Evolutionary conservation across 2,329 filamentous ascomycete species (phyloP).

Genomic region (Akanthomyces muscarius): DNA sequence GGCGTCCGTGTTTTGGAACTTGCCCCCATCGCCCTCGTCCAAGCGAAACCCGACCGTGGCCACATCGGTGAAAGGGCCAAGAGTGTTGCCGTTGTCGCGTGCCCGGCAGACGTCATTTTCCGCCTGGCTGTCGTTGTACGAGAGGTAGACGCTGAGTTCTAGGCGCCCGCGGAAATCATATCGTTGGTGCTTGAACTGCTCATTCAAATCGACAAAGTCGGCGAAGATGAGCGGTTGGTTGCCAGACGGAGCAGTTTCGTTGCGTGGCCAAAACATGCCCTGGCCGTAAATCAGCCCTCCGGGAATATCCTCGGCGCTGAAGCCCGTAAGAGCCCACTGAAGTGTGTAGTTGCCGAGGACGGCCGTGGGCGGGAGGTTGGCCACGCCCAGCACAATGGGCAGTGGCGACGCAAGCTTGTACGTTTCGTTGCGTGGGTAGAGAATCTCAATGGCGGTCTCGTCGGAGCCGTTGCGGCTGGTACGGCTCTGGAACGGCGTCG

Average conservation of each 20-base stretch:
- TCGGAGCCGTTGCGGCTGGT: neutral
- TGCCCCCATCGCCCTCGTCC: neutral
- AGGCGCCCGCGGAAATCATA: neutral
- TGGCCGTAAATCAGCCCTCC: neutral
- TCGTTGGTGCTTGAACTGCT: neutral
- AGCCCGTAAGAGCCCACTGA: neutral
- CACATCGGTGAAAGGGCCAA: neutral
- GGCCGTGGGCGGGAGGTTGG: neutral
- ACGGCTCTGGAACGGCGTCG: neutral
- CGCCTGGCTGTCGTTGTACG: neutral
- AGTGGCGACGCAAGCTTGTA: neutral
- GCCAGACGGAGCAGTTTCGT: neutral
- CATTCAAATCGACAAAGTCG: neutral
- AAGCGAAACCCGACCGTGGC: neutral
- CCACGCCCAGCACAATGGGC: neutral
- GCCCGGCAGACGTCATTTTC: neutral
- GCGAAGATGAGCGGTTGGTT: neutral
- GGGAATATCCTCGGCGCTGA: neutral
- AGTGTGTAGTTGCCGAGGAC: neutral
- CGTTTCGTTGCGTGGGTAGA: conserved; percentile 8
- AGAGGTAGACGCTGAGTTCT: neutral
- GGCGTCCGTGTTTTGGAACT: neutral
- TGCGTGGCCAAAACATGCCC: neutral
- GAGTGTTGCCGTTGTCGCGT: neutral
- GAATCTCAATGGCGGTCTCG: neutral